These are phyloP conservation scores for Apiospora hydei DNA, from an alignment of 2,329 filamentous ascomycete genomes.

Conservation along the genomic window DNA sequence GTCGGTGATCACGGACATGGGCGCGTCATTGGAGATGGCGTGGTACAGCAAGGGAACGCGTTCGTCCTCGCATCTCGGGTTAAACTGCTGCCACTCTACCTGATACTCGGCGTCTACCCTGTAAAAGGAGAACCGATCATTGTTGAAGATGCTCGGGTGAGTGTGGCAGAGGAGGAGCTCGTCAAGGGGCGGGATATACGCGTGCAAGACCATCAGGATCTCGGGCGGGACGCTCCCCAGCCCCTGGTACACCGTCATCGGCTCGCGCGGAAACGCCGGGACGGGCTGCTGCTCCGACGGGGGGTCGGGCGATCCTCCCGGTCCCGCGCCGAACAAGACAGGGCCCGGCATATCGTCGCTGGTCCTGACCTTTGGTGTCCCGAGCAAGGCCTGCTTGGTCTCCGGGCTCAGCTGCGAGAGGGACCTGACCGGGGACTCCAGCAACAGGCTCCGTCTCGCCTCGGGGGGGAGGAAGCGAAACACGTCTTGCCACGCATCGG, in stretches of 20 bases:
- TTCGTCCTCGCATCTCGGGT: not conserved
- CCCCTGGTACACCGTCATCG: not conserved
- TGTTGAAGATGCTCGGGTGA: not conserved
- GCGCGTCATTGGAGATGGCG: not conserved
- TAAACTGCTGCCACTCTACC: not conserved
- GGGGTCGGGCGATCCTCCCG: no score
- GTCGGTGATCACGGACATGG: not conserved
- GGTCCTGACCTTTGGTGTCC: no score
- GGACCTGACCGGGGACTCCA: no score
- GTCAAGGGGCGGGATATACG: not conserved
- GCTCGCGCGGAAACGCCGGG: no score
- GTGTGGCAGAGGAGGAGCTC: not conserved
- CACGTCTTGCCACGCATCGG: not conserved
- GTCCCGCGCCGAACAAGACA: no score
- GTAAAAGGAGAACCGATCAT: not conserved
- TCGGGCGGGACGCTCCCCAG: not conserved
- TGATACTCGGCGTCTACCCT: not conserved
- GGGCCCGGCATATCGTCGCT: no score
- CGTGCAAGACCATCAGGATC: not conserved
- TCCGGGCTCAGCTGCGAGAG: not conserved
- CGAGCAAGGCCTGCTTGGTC: not conserved
- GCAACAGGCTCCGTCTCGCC: not conserved
- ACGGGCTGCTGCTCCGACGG: no score
- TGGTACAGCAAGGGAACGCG: not conserved
- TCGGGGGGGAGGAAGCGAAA: not conserved